Evolutionary conservation across 2,329 filamentous ascomycete genomes (phyloP).

Genomic region (Elsinoe perseae): DNA sequence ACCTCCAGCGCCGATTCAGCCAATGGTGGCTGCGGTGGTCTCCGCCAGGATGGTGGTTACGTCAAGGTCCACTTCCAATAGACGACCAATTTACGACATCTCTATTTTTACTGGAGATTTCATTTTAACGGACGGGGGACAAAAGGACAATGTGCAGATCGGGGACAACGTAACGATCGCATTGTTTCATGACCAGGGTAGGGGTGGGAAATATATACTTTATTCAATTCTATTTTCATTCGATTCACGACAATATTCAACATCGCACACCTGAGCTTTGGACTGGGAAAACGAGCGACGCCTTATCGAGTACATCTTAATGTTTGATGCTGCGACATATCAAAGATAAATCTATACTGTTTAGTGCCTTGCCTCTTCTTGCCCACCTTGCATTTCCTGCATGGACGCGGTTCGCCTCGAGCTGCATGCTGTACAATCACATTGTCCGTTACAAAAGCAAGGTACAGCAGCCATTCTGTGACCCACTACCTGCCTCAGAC

Average conservation of each 20-base stretch:
- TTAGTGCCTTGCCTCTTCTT: neutral
- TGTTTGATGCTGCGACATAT: neutral
- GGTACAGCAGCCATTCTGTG: neutral
- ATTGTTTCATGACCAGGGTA: neutral
- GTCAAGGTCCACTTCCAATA: slow-evolving; percentile 9
- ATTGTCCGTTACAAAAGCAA: neutral
- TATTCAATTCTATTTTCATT: slow-evolving; percentile 1
- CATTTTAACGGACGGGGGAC: neutral
- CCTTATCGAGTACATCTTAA: neutral
- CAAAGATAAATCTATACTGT: slow-evolving; percentile 12
- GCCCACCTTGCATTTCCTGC: neutral
- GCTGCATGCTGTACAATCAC: neutral
- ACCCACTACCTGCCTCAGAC: neutral
- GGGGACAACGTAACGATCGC: slow-evolving; percentile 6
- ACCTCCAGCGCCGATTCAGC: neutral
- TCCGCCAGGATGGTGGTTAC: slow-evolving; percentile 7
- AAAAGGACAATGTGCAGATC: neutral
- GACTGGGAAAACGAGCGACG: neutral
- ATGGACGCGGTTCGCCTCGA: neutral
- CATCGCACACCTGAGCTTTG: neutral
- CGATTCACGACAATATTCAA: slow-evolving; percentile 6
- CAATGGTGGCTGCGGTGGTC: slow-evolving; percentile 13
- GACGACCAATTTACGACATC: neutral
- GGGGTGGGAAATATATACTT: neutral
- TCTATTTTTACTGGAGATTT: slow-evolving; percentile 9